Evolutionary conservation across 1,284 basidiomycete species (phyloP), one percentile per base, ranked within the genome.

Genomic region (Sanghuangporus sanghuang): DNA sequence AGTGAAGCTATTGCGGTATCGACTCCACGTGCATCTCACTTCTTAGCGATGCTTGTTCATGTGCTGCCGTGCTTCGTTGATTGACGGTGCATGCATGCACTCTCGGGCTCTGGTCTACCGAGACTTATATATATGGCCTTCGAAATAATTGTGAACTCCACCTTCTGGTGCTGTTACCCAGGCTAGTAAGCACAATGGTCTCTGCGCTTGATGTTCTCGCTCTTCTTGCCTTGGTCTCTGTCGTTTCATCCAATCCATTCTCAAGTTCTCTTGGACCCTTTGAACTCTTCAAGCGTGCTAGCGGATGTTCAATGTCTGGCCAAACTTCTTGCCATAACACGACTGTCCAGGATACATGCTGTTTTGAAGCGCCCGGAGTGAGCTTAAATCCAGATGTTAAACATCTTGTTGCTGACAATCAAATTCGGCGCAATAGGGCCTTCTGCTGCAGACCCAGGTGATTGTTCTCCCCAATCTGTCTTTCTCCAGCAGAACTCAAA

Each of bases 371-470:
- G 32, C 83, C 82, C 9, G 79, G 82, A 59, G 81, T 76, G 61
- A 59, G 73, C 66, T 35, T 18, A 52, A 59, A 14, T 56, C 18
- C 27, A 39, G 12, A 8, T 46, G 36, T n/a, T 8, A 77, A 66
- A 35, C 40, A 59, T 27, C 14, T 18, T 1, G 7, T 32, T 8
- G 2, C 42, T 54, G 42, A 55, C 18, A 8, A 27, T 39, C 39
- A 40, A 64, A 16, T 14, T n/a, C 21, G 12, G 11, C 57, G 58
- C 49, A 44, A 12, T 62, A 88, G 86, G 87, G 86, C 48, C 72
- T 86, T 48, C 68, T 90, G 40, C 69, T 87, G 63, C 85, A 88
- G 70, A 85, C 85, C 2, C 87, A 87, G 77, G 85, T 83, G 67
- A 55, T 68, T 14, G 50, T 11, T 18, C 35, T n/a, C 11, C n/a